Evolutionary conservation across 179 eudicot species (phyloP), one percentile per base, ranked within the genome.

Genomic region (Silene coronaria): DNA sequence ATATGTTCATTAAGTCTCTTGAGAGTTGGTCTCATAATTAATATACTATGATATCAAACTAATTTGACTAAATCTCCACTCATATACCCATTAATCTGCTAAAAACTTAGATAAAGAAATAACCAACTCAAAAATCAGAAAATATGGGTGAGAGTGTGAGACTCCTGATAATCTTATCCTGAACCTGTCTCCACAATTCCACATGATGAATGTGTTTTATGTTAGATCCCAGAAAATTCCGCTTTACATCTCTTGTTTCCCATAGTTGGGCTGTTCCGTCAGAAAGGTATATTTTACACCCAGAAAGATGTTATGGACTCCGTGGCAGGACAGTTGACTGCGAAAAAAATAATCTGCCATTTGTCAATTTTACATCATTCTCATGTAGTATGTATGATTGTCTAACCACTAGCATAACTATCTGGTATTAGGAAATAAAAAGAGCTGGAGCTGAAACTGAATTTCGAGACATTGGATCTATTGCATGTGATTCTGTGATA

Each of bases 401-500:
- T 53, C 27, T 13, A 12, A 45, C 42, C 30, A 65, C 46, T 34
- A 12, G 62, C 75, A 36, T 26, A 38, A 59, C 6, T 63, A 61
- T 74, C 72, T 61, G 34, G 53, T 78, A 75, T 45, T 75, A 93
- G 96, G 90, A 89, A 83, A 78, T 90, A 60, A 58, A 73, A 12
- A 80, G 81, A 74, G 85, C 81, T 79, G 89, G 55, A 38, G 58
- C 78, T 77, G 82, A 79, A 67, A 72, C 83, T 79, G 91, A 90
- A 16, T 66, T 76, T 73, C 53, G 62, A 48, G 81, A 79, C 34
- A 27, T 91, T 78, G 97, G 96, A 67, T 82, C 91, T 24, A 84
- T 91, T 79, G 55, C 89, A 24, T 86, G 91, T 78, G 85, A 88
- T 80, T 88, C 96, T 38, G 89, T 89, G 16, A 66, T 90, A 81